Percentiles rank a stretch among this genome's conserved stretches.
Conservation (phyloP, 2,329 filamentous ascomycete genomes). For the Clonostachys chloroleuca region DNA sequence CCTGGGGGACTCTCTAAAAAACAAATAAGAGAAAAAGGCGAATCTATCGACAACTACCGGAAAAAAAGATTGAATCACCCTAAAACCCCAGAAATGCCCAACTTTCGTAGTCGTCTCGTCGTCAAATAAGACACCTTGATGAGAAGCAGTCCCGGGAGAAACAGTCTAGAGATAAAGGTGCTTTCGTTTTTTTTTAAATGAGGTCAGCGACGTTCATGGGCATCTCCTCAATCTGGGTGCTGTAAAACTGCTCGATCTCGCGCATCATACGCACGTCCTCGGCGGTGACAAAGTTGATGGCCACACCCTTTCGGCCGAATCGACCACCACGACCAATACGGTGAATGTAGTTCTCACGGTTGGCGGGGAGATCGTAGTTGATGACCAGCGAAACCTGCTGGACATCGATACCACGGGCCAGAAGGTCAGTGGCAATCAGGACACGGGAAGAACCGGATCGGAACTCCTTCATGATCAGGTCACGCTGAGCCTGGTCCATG, state of each 20-base stretch:
- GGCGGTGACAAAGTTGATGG: slow-evolving; percentile 99
- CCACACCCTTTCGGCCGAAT: slow-evolving; percentile 99
- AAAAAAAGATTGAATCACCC: slow-evolving; percentile 3
- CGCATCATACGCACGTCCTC: slow-evolving; percentile 99
- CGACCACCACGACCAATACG: slow-evolving; percentile 98
- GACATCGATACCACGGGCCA: slow-evolving; percentile 99
- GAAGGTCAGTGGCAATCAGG: slow-evolving; percentile 93
- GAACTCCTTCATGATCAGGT: slow-evolving; percentile 99
- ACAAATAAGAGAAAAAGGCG: neutral
- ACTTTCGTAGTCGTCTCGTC: neutral
- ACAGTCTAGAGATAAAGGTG: slow-evolving; percentile 1
- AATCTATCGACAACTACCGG: slow-evolving; percentile 31
- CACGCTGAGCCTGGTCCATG: slow-evolving; percentile 97
- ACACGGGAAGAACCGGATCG: slow-evolving; percentile 97
- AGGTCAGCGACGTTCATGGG: slow-evolving; percentile 87
- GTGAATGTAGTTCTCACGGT: slow-evolving; percentile 99
- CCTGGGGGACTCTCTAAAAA: slow-evolving; percentile 3
- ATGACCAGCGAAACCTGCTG: slow-evolving; percentile 99
- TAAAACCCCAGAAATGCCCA: neutral
- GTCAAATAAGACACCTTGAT: neutral
- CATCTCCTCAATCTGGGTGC: slow-evolving; percentile 99
- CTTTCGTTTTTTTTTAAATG: slow-evolving; percentile 47
- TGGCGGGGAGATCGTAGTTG: slow-evolving; percentile 98
- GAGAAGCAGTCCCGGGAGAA: neutral
- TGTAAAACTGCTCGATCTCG: slow-evolving; percentile 99